Evolutionary conservation across 768 basidiomycete species (phyloP).

Genomic region (Epithele typhae): DNA sequence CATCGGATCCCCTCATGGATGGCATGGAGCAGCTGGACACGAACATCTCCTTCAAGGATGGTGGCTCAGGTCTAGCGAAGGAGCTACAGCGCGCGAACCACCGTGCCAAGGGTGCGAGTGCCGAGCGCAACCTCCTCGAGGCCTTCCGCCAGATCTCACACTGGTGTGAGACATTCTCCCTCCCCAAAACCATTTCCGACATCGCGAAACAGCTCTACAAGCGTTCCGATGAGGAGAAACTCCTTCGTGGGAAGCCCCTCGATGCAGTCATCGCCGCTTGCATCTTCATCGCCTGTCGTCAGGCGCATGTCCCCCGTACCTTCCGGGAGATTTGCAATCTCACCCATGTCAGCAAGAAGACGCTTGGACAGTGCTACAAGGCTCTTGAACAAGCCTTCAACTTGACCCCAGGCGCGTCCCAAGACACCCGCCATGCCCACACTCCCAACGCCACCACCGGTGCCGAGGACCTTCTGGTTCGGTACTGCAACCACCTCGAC

Average conservation of each 20-base stretch:
- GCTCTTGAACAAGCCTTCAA: slow-evolving; percentile 87
- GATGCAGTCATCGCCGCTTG: slow-evolving; percentile 96
- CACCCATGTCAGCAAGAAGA: slow-evolving; percentile 92
- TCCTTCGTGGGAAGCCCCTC: slow-evolving; percentile 85
- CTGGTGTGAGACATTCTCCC: slow-evolving; percentile 94
- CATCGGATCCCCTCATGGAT: slow-evolving; percentile 88
- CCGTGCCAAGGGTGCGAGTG: slow-evolving; percentile 70
- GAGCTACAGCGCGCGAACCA: slow-evolving; percentile 92
- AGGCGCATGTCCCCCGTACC: slow-evolving; percentile 92
- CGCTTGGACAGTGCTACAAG: slow-evolving; percentile 90
- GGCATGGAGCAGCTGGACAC: slow-evolving; percentile 95
- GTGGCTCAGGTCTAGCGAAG: slow-evolving; percentile 86
- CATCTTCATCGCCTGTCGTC: slow-evolving; percentile 95
- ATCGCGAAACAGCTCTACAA: slow-evolving; percentile 98
- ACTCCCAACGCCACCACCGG: slow-evolving; percentile 52
- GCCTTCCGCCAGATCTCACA: slow-evolving; percentile 90
- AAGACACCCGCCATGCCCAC: slow-evolving; percentile 32
- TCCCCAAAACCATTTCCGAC: slow-evolving; percentile 91
- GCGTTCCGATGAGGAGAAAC: slow-evolving; percentile 92
- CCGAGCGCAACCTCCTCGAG: slow-evolving; percentile 79
- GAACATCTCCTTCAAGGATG: slow-evolving; percentile 92
- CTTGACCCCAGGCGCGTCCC: slow-evolving; percentile 74
- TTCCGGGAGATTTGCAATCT: slow-evolving; percentile 95
- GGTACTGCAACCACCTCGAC: slow-evolving; percentile 91
- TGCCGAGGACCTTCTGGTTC: slow-evolving; percentile 84